Conservation (phyloP, 345 rosid genomes). For the Gossypium bickii region DNA sequence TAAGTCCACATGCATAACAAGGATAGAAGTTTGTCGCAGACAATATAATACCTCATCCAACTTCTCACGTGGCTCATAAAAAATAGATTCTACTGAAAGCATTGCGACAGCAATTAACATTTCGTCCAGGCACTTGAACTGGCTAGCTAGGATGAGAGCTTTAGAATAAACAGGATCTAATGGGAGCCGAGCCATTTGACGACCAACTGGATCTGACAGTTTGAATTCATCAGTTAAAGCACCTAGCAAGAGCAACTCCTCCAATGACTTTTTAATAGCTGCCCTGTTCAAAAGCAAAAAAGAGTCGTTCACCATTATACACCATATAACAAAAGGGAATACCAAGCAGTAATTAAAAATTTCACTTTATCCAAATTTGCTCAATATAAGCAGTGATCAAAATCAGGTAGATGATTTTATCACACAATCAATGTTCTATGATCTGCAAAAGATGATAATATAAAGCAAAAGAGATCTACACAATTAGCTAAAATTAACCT, state of each 20-base stretch:
- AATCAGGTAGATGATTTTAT: neutral
- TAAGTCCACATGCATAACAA: neutral
- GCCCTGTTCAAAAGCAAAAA: conserved; percentile 46
- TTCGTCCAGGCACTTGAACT: conserved; percentile 86
- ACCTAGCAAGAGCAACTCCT: conserved; percentile 70
- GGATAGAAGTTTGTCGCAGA: neutral
- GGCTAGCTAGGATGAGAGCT: conserved; percentile 76
- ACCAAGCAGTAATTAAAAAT: neutral
- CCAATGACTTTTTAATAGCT: conserved; percentile 73
- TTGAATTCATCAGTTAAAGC: conserved; percentile 87
- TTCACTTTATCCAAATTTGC: conserved; percentile 3
- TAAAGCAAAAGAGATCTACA: conserved; percentile 1
- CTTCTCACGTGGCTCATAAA: conserved; percentile 75
- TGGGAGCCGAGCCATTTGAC: conserved; percentile 92
- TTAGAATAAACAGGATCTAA: conserved; percentile 82
- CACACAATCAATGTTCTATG: neutral
- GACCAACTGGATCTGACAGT: conserved; percentile 71
- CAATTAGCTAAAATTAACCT: neutral
- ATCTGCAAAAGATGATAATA: neutral
- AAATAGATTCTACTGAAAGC: conserved; percentile 87
- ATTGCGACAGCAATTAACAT: conserved; percentile 88
- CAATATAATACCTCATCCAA: conserved; percentile 54
- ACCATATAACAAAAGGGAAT: neutral
- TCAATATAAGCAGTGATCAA: neutral
- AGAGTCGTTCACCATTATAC: neutral